Evolutionary conservation across 108 stramenopile genomes (phyloP).

Genomic region (Cyclotella distinguenda): DNA sequence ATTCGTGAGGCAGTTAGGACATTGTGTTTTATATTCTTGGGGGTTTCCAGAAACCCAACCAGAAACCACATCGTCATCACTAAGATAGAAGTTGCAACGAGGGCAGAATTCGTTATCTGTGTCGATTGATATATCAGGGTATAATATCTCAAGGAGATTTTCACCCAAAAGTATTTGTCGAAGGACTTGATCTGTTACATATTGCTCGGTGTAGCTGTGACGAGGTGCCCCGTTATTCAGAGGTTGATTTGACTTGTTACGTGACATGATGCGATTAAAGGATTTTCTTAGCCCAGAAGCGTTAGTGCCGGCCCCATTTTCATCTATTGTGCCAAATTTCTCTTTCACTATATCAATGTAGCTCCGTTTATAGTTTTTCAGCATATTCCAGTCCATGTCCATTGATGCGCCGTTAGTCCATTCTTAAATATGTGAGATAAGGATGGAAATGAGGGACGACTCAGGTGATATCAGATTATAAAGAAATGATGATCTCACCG

Average conservation of each 20-base stretch:
- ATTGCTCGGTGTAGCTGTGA: constrained; percentile 29
- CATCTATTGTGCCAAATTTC: constrained; percentile 50
- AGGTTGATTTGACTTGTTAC: constrained; percentile 11
- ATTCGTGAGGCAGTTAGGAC: constrained; percentile 69
- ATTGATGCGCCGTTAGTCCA: constrained; percentile 86
- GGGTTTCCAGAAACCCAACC: constrained; percentile 77
- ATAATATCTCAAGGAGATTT: constrained; percentile 79
- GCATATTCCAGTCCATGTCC: constrained; percentile 87
- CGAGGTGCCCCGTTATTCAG: neutral
- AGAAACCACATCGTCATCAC: constrained; percentile 74
- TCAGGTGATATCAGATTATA: neutral
- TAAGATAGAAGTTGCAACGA: constrained; percentile 72
- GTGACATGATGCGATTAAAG: constrained; percentile 40
- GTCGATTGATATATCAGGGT: constrained; percentile 78
- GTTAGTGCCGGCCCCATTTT: constrained; percentile 51
- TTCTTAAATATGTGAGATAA: constrained; percentile 33
- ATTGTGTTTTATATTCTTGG: constrained; percentile 80
- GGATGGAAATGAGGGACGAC: neutral
- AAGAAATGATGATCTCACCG: constrained; percentile 34
- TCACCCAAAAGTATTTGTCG: constrained; percentile 77
- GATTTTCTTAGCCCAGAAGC: constrained; percentile 37
- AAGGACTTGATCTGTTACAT: constrained; percentile 72
- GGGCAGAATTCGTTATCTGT: constrained; percentile 80
- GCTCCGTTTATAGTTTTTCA: constrained; percentile 60
- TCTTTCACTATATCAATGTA: constrained; percentile 61